phyloP scores from a whole-genome alignment of 129 eudicot genomes.

The Ambrosia artemisiifolia region DNA sequence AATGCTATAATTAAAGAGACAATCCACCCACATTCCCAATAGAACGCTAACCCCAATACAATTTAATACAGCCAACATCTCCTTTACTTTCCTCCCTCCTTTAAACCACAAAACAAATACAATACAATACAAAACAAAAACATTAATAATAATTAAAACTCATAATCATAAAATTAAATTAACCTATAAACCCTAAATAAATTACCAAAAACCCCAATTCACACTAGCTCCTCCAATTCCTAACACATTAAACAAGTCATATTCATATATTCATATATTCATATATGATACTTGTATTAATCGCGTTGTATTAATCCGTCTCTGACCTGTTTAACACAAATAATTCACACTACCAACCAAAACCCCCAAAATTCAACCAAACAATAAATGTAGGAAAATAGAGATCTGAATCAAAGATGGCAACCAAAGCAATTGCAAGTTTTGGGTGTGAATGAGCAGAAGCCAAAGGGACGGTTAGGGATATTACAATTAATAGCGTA shows the following conservation, averaged over 20 bases:
- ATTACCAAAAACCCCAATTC: not conserved
- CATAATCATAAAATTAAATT: not conserved
- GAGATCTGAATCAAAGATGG: slow-evolving; percentile 34
- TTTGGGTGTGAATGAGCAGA: slow-evolving; percentile 80
- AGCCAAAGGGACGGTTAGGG: slow-evolving; percentile 91
- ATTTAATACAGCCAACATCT: slow-evolving; percentile 27
- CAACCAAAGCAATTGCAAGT: slow-evolving; percentile 81
- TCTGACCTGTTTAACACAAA: too few species aligned
- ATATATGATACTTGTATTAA: too few species aligned
- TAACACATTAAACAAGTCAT: too few species aligned
- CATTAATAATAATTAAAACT: not conserved
- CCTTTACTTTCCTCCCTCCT: slow-evolving; percentile 8
- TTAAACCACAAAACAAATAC: not conserved
- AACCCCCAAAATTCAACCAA: slow-evolving; percentile 13
- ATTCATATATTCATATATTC: too few species aligned
- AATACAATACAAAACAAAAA: not conserved
- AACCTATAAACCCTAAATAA: not conserved
- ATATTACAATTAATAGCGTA: slow-evolving; percentile 86
- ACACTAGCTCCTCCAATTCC: not conserved
- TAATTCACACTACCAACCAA: not conserved
- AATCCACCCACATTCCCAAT: slow-evolving; percentile 31
- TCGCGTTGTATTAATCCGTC: too few species aligned
- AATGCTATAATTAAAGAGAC: not conserved
- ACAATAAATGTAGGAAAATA: not conserved
- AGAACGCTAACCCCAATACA: slow-evolving; percentile 27